Percentiles rank a stretch among this genome's conserved stretches.
phyloP scores from a whole-genome alignment of 306 rosid species.

The Astragalus glycyphyllos region DNA sequence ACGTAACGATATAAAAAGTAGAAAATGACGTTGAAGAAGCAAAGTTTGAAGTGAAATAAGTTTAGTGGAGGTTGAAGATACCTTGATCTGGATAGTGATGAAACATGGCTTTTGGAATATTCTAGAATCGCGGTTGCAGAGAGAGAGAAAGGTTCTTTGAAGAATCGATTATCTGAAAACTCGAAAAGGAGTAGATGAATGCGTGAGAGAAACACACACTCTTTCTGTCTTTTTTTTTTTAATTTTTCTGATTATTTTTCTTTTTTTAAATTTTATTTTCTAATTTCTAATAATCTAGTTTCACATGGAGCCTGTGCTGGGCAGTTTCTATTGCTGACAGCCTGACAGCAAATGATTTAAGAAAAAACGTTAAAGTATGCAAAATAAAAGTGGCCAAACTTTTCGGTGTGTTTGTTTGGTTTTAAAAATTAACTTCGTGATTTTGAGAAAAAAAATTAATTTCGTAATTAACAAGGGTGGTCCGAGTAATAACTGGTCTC shows the following conservation, averaged over 20 bases:
- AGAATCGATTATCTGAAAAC: slow-evolving; percentile 16
- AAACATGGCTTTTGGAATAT: slow-evolving; percentile 44
- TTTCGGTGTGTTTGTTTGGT: too few relatives aligned
- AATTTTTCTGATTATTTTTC: not conserved
- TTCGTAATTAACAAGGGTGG: too few relatives aligned
- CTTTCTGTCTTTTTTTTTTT: not conserved
- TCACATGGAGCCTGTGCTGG: too few relatives aligned
- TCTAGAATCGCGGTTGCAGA: slow-evolving; percentile 33
- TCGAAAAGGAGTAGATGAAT: slow-evolving; percentile 7
- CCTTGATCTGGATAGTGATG: slow-evolving; percentile 39
- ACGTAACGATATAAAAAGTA: not conserved
- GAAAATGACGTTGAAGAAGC: not conserved
- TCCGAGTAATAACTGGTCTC: too few relatives aligned
- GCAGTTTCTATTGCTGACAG: too few relatives aligned
- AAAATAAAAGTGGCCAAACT: too few relatives aligned
- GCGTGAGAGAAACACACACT: not conserved
- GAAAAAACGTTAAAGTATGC: too few relatives aligned
- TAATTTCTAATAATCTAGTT: too few relatives aligned
- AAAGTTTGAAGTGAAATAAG: not conserved
- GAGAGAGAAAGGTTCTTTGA: not conserved
- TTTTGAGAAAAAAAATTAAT: too few relatives aligned
- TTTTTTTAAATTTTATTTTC: too few relatives aligned
- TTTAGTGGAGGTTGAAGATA: not conserved
- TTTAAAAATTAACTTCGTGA: too few relatives aligned
- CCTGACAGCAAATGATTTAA: too few relatives aligned